These are phyloP conservation scores for Sequoia sempervirens DNA, from an alignment of 75 land plant species.

Conservation along the genomic window DNA sequence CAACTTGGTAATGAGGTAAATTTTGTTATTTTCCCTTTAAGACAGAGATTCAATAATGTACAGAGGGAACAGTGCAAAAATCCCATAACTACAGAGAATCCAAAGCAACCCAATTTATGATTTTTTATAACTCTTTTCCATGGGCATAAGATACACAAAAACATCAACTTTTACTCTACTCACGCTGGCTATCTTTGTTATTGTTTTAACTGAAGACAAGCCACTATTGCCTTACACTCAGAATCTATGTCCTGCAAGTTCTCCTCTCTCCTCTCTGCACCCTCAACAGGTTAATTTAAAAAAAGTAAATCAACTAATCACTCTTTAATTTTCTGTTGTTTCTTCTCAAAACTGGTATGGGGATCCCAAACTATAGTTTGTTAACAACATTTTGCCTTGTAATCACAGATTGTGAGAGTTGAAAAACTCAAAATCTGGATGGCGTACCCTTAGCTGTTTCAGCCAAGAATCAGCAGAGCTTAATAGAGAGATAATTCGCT, in stretches of 20 bases:
- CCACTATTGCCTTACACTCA: not conserved
- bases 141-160: not conserved
- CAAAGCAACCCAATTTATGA: not conserved
- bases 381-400: not conserved
- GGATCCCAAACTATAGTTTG: not conserved
- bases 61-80: not conserved
- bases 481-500: slow-evolving; percentile 11
- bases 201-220: not conserved
- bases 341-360: not conserved
- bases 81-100: not conserved
- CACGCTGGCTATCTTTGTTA: not conserved
- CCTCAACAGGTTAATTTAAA: not conserved
- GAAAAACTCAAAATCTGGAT: slow-evolving; percentile 36
- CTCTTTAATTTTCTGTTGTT: not conserved
- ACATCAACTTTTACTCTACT: not conserved
- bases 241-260: not conserved
- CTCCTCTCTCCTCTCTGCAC: not conserved
- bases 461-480: slow-evolving; percentile 26
- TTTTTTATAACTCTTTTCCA: not conserved
- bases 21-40: not conserved
- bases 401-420: slow-evolving; percentile 6
- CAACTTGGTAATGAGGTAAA: not conserved
- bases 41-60: not conserved
- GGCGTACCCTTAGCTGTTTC: slow-evolving; percentile 23
- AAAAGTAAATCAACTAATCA: not conserved